Base-by-base conservation (phyloP, 768 basidiomycete genomes). In the Rhodotorula sphaerocarpa region DNA sequence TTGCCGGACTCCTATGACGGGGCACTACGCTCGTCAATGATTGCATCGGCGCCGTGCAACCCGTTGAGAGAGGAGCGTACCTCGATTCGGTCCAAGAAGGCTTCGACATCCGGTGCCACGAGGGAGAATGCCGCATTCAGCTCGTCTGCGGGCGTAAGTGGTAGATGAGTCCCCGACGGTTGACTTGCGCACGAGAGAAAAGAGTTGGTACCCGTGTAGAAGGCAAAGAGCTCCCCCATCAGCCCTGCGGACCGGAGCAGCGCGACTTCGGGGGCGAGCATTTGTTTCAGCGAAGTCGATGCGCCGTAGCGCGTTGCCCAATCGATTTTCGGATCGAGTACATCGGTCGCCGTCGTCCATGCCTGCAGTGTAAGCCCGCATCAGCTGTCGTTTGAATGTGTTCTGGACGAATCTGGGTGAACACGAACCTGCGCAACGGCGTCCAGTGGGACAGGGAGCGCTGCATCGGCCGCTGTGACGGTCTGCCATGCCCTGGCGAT, bases 141-240 rank as follows among this genome's bases (percentile, higher is more conserved):
- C 1, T 30, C 31, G 11, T 54, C 63, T 65, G 54, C 27, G 5
- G 3, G 30, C 21, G 21, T 3, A 23, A 7, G 7, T 27, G 7
- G 5, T 27, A 15, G 0, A 16, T 1, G 23, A 41, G n/a, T 43
- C 10, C 16, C 41, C 5, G 4, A 12, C 16, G 9, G 16, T 25
- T 23, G 1, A 20, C 23, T 25, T 50, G 7, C 12, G 15, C 9
- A 51, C 45, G 6, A 28, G 14, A 21, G 31, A 1, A 10, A 25
- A 12, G 18, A 2, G 43, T 4, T 16, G 59, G n/a, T 0, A 68
- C 62, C 56, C 20, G 61, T 48, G 52, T 68, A 68, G 28, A 48
- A 39, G n/a, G 44, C 25, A 21, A 67, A 41, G 42, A 62, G 53
- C 16, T 61, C 51, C 41, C 60, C 50, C 36, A 58, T 21, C 66